These are phyloP conservation scores for Heimioporus retisporus DNA, from an alignment of 1,284 basidiomycete genomes.

Conservation along the genomic window DNA sequence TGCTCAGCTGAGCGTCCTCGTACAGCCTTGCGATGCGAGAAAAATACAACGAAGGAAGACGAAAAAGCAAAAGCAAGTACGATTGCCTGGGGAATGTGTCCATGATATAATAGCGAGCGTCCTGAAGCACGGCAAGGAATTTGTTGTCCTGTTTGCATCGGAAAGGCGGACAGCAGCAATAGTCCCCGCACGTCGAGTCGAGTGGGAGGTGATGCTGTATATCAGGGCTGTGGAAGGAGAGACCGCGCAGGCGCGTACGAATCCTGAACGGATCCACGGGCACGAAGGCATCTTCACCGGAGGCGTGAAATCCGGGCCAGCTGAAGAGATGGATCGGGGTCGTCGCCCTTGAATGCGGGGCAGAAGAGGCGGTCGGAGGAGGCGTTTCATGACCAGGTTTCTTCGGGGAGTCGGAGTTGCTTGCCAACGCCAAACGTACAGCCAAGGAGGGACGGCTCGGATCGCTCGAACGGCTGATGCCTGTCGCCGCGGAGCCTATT, in stretches of 20 bases:
- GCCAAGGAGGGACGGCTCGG: slow-evolving; percentile 23
- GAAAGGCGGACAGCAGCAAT: slow-evolving; percentile 36
- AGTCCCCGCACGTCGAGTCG: slow-evolving; percentile 33
- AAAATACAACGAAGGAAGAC: slow-evolving; percentile 79
- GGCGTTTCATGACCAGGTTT: slow-evolving; percentile 27
- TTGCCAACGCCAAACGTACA: slow-evolving; percentile 18
- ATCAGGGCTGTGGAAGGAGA: slow-evolving; percentile 36
- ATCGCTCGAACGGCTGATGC: slow-evolving; percentile 21
- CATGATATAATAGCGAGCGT: slow-evolving; percentile 35
- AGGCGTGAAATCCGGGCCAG: slow-evolving; percentile 48
- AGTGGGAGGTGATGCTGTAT: slow-evolving; percentile 25
- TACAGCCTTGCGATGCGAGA: slow-evolving; percentile 77
- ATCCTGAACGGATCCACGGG: slow-evolving; percentile 58
- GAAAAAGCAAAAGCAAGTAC: slow-evolving; percentile 73
- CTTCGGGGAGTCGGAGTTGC: slow-evolving; percentile 12
- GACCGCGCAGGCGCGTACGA: slow-evolving; percentile 37
- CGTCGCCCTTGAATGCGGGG: slow-evolving; percentile 52
- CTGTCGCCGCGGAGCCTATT: slow-evolving; percentile 23
- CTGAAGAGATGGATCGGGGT: slow-evolving; percentile 56
- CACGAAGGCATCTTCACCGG: slow-evolving; percentile 60
- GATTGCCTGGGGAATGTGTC: slow-evolving; percentile 68
- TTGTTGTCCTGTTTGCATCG: slow-evolving; percentile 21
- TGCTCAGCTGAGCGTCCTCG: slow-evolving; percentile 78
- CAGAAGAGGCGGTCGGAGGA: slow-evolving; percentile 36
- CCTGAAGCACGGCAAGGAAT: slow-evolving; percentile 29